Evolutionary conservation across 805 yeast species (phyloP).

Genomic region (Candida adriatica): DNA sequence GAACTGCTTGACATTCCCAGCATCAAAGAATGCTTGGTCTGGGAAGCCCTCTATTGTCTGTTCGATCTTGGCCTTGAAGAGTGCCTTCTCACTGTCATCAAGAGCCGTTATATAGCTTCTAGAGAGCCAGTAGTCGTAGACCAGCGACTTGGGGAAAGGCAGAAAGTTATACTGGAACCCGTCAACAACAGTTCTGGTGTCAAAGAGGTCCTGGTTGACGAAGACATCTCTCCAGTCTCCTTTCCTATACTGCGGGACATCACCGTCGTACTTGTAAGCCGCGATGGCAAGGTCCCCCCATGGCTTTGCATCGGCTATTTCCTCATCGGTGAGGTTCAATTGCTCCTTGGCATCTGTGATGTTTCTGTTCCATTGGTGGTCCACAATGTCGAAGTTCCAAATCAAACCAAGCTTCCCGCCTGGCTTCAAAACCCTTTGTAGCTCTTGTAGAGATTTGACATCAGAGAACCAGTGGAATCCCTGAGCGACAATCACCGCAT

Average conservation of each 20-base stretch:
- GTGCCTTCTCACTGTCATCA: slow-evolving; percentile 29
- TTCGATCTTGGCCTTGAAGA: slow-evolving; percentile 28
- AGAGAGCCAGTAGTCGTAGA: slow-evolving; percentile 47
- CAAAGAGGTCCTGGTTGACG: slow-evolving; percentile 27
- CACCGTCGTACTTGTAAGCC: slow-evolving; percentile 28
- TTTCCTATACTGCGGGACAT: slow-evolving; percentile 52
- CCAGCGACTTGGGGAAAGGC: slow-evolving; percentile 27
- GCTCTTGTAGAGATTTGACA: slow-evolving; percentile 37
- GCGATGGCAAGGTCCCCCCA: slow-evolving; percentile 14
- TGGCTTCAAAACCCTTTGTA: slow-evolving; percentile 43
- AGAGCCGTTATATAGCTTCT: slow-evolving; percentile 47
- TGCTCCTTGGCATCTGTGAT: slow-evolving; percentile 5
- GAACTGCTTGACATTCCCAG: slow-evolving; percentile 13
- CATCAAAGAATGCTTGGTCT: slow-evolving; percentile 5
- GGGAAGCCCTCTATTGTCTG: slow-evolving; percentile 6
- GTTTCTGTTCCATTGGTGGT: slow-evolving; percentile 9
- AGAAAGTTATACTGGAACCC: slow-evolving; percentile 26
- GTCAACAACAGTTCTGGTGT: slow-evolving; percentile 27
- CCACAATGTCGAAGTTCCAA: slow-evolving; percentile 47
- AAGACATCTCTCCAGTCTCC: slow-evolving; percentile 40
- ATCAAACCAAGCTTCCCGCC: slow-evolving; percentile 45
- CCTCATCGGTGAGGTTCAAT: slow-evolving; percentile 6
- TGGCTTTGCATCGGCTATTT: slow-evolving; percentile 3
- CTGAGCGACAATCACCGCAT: slow-evolving; percentile 49
- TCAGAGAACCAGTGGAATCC: slow-evolving; percentile 68